Percentiles rank a stretch among this genome's conserved stretches.
Evolutionary conservation across 352 stramenopile genomes (phyloP).

Genomic region (Pythium dissimile): DNA sequence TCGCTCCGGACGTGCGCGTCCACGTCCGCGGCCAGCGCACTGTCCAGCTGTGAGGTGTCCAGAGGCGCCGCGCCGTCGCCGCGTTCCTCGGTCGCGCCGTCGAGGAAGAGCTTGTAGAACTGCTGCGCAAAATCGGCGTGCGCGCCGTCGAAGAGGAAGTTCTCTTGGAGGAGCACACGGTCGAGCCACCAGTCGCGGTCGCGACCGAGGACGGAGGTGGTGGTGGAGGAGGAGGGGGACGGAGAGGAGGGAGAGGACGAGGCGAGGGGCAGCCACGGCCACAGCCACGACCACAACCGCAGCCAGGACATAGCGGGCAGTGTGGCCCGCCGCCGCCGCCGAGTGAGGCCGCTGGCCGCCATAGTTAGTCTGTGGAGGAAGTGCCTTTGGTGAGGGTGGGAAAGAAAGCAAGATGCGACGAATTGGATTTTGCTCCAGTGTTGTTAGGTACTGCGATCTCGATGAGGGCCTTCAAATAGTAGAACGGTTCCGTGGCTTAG

Average conservation of each 20-base stretch:
- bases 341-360: too few relatives aligned
- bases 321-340: too few relatives aligned
- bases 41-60: conserved; percentile 2
- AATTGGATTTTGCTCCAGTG: too few relatives aligned
- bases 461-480: not conserved
- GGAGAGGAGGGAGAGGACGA: conserved; percentile 7
- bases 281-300: too few relatives aligned
- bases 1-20: not conserved
- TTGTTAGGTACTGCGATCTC: too few relatives aligned
- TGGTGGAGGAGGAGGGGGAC: not conserved
- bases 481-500: not conserved
- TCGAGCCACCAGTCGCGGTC: conserved; percentile 17
- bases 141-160: conserved; percentile 40
- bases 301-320: too few relatives aligned
- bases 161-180: conserved; percentile 32
- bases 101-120: conserved; percentile 43
- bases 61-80: not conserved
- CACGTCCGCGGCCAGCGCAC: not conserved
- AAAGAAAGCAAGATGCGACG: too few relatives aligned
- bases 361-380: too few relatives aligned
- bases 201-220: conserved; percentile 1
- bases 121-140: conserved; percentile 55
- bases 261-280: not conserved
- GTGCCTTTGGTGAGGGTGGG: too few relatives aligned
- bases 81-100: conserved; percentile 15